phyloP scores from a whole-genome alignment of 2,329 filamentous ascomycete species.

The Penicillium sp. region DNA sequence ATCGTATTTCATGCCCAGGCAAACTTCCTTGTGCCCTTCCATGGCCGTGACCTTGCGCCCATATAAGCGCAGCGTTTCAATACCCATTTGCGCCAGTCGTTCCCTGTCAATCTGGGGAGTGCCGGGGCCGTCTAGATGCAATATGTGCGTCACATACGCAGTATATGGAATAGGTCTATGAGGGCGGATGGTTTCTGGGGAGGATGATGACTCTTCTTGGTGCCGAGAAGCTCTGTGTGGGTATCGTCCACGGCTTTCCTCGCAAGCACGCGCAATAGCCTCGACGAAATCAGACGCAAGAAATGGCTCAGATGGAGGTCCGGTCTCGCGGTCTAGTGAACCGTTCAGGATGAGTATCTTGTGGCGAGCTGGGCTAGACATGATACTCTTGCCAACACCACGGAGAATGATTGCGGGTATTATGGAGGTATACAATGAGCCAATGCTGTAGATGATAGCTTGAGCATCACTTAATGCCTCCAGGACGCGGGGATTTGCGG shows the following conservation, averaged over 20 bases:
- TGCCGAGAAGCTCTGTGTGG: conserved; percentile 5
- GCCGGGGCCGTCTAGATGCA: conserved; percentile 72
- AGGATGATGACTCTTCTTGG: conserved; percentile 9
- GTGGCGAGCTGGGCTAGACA: conserved; percentile 54
- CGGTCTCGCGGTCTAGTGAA: conserved; percentile 81
- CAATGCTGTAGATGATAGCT: conserved; percentile 85
- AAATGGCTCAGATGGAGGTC: conserved; percentile 65
- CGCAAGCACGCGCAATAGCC: conserved; percentile 74
- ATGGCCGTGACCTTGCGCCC: conserved; percentile 58
- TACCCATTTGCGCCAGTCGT: conserved; percentile 65
- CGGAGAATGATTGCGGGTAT: conserved; percentile 78
- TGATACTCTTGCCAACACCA: conserved; percentile 69
- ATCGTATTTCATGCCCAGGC: conserved; percentile 69
- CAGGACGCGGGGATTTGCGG: conserved; percentile 78
- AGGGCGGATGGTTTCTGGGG: conserved; percentile 10
- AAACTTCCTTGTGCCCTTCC: conserved; percentile 50
- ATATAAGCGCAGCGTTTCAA: conserved; percentile 76
- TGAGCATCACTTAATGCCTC: conserved; percentile 65
- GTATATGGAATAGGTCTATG: conserved; percentile 52
- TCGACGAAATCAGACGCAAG: conserved; percentile 78
- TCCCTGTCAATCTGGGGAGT: conserved; percentile 71
- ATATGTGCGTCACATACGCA: conserved; percentile 77
- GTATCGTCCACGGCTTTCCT: conserved; percentile 61
- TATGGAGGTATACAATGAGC: conserved; percentile 88
- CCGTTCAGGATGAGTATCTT: conserved; percentile 88